Evolutionary conservation across 202 grass and related monocot genomes (phyloP), one percentile per base, ranked within the genome.

Genomic region (Schoenoplectus triqueter): DNA sequence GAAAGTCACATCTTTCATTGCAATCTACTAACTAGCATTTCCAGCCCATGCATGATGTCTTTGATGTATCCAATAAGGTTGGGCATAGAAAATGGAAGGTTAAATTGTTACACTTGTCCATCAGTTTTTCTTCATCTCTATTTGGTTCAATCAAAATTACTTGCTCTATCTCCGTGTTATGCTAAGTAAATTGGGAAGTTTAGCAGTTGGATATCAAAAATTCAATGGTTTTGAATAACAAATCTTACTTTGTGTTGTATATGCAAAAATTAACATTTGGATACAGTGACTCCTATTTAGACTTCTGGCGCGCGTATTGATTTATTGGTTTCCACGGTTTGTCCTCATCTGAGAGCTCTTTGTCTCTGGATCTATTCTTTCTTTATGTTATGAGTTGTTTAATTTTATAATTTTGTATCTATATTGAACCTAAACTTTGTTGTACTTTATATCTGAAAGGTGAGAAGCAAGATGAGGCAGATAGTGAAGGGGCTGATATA

Each of bases 391-490:
- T 78, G 22, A 78, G 5, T 11, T 56, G 4, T 31, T 76, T 21
- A 31, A 31, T 31, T 31, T 31, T 31, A 31, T 31, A 31, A 75
- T 56, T 61, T 59, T 69, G 10, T 59, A 59, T 60, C 31, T 17
- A 45, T 45, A 10, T 5, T 45, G 20, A 7, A 61, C 22, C 75
- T 79, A 79, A 76, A 15, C 6, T 8, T 31, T 55, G 7, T 17
- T 80, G 60, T 81, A 17, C 63, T 82, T 75, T 2, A 82, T 80
- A 64, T 85, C 73, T 81, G 91, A 52, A 83, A 99, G 97, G 97
- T 92, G 92, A 94, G 85, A 96, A 92, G 80, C 89, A 96, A 62
- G 97, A 99, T 89, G 92, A 99, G 86, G 97, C 97, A 56, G 88
- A 89, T 80, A 92, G 88, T 86, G 97, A 92, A 49, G 93, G 97